A percentile compares a stretch with the other conserved stretches of the same genome.
Conservation (phyloP, 179 eudicot species). For the Camellia oleifera region DNA sequence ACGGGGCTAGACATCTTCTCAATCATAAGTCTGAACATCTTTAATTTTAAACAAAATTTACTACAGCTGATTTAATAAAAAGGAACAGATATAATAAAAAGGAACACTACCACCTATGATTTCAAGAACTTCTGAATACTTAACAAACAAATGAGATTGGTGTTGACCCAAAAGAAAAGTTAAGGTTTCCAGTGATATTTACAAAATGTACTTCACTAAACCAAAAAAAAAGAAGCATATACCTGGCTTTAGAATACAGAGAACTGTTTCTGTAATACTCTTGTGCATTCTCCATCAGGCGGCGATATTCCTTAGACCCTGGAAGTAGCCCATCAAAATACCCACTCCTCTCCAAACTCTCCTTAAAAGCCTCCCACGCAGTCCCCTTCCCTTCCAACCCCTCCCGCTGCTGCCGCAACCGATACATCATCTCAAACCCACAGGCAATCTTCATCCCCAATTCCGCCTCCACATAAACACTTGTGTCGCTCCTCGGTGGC, state of each 20-base stretch:
- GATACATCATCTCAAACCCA: slow-evolving; percentile 97
- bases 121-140: not conserved
- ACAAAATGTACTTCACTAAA: not conserved
- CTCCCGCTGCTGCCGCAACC: slow-evolving; percentile 51
- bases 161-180: not conserved
- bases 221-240: not conserved
- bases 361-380: slow-evolving; percentile 74
- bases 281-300: slow-evolving; percentile 76
- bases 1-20: not conserved
- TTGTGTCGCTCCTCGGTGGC: slow-evolving; percentile 59
- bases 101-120: not conserved
- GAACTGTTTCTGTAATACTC: slow-evolving; percentile 69
- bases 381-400: slow-evolving; percentile 82
- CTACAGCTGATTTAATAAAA: too few species aligned
- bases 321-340: slow-evolving; percentile 73
- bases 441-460: slow-evolving; percentile 92
- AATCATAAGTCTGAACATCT: not conserved
- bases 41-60: too few species aligned
- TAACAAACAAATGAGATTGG: not conserved
- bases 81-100: not conserved
- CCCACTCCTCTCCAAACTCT: slow-evolving; percentile 71
- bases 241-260: slow-evolving; percentile 74
- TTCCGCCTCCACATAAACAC: slow-evolving; percentile 66
- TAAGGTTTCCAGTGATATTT: not conserved
- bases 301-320: slow-evolving; percentile 74